A percentile compares a stretch with the other conserved stretches of the same genome.
Evolutionary conservation across 768 basidiomycete species (phyloP).

Genomic region (Hydnomerulius pinastri): DNA sequence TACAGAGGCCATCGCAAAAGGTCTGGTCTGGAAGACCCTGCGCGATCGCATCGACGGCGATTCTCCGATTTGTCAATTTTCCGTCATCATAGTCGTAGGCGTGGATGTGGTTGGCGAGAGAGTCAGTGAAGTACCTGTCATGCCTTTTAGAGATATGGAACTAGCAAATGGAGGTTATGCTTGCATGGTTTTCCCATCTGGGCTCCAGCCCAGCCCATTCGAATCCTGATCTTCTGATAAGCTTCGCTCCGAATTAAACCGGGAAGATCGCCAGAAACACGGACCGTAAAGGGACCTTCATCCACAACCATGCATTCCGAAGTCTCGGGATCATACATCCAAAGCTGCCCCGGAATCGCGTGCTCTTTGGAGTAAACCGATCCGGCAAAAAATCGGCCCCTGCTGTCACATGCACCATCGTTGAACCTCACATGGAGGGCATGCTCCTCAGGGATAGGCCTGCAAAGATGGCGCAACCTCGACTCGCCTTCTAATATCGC

Average conservation of each 20-base stretch:
- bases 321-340: constrained; percentile 55
- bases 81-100: constrained; percentile 57
- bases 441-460: constrained; percentile 49
- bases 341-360: constrained; percentile 56
- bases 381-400: constrained; percentile 69
- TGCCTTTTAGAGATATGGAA: constrained; percentile 10
- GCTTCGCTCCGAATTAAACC: constrained; percentile 3
- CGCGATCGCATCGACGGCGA: constrained; percentile 58
- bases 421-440: constrained; percentile 59
- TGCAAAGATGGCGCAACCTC: constrained; percentile 51
- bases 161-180: constrained; percentile 4
- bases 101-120: constrained; percentile 62
- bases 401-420: constrained; percentile 67
- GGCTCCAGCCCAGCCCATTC: constrained; percentile 25
- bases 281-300: constrained; percentile 65
- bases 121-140: constrained; percentile 72
- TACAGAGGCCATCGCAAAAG: constrained; percentile 66
- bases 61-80: constrained; percentile 53
- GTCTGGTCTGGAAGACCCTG: constrained; percentile 50
- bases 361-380: constrained; percentile 53
- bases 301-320: constrained; percentile 54
- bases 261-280: constrained; percentile 17
- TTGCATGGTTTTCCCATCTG: constrained; percentile 21
- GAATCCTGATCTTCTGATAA: constrained; percentile 10
- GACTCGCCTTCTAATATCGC: constrained; percentile 16